Base-by-base conservation (phyloP, 1,139 yeast genomes). In the Taphrina populina region DNA sequence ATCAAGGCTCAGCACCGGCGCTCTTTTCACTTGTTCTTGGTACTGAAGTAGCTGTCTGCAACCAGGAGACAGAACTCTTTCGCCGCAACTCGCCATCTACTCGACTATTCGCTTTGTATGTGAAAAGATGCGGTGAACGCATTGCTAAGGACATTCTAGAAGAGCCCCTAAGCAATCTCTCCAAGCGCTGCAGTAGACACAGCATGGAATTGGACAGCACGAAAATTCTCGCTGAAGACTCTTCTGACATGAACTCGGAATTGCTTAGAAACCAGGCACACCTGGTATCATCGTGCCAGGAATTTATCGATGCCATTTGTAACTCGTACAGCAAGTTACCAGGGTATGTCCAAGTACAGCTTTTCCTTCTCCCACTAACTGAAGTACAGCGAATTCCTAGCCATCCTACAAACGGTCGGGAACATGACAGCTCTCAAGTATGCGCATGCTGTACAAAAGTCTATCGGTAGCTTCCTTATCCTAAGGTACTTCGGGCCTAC, bases 241-340 rank as follows among this genome's bases (percentile, higher is more conserved):
- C 23, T 20, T 30, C 15, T 10, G 33, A 8, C 2, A 15, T 4
- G 13, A 33, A 33, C 11, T 15, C 10, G 8, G 21, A 10, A 5
- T 17, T 39, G 19, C n/a, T 17, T 8, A 24, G 8, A 2, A 49
- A 49, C 21, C 46, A 23, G 33, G 33, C 8, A 29, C 19, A 49
- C 21, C 39, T 49, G 26, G 17, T 5, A 20, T 10, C 21, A 10
- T 33, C 54, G 10, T 20, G 35, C 24, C 43, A 37, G 36, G 39
- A 37, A 10, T 49, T 49, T 21, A 41, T 49, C 20, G 54, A 49
- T 23, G 46, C 39, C 19, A 49, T 49, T 30, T 49, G 54, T 29
- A 30, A 15, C 7, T 36, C 53, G 4, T 27, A 21, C 6, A 21
- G 32, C 2, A 21, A 13, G 7, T 15, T 39, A 23, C 54, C 54